phyloP scores from a whole-genome alignment of 2,329 filamentous ascomycete species.

The Ramichloridium luteum region DNA sequence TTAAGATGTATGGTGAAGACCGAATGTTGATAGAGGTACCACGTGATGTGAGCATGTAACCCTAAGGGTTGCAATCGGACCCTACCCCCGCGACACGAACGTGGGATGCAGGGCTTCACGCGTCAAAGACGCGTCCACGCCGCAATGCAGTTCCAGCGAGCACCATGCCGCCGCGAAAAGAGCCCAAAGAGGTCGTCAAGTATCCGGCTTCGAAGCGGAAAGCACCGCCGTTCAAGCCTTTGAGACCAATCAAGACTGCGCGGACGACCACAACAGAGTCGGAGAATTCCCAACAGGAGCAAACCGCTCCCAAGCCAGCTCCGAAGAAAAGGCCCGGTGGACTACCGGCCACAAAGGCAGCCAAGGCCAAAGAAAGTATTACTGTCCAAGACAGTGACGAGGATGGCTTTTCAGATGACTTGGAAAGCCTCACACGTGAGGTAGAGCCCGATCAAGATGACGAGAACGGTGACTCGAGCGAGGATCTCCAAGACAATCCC shows the following conservation, averaged over 20 bases:
- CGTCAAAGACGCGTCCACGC: too few relatives aligned
- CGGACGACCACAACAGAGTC: conserved; percentile 37
- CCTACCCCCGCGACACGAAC: too few relatives aligned
- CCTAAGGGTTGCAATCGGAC: too few relatives aligned
- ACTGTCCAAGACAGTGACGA: conserved; percentile 9
- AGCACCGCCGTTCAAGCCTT: conserved; percentile 23
- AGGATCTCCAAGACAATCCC: conserved; percentile 16
- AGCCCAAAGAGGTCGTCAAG: conserved; percentile 23
- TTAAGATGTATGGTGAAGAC: too few relatives aligned
- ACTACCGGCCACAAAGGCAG: conserved; percentile 2
- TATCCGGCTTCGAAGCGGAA: conserved; percentile 24
- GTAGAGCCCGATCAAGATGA: conserved; percentile 3
- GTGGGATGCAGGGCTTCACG: too few relatives aligned
- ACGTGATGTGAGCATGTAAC: too few relatives aligned
- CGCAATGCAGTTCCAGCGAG: too few relatives aligned
- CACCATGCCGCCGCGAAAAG: conserved; percentile 21
- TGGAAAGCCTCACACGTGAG: conserved; percentile 3
- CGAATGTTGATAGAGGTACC: too few relatives aligned
- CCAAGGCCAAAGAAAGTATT: conserved; percentile 1
- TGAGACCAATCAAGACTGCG: conserved; percentile 18
- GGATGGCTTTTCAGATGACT: conserved; percentile 11
- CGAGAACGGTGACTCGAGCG: conserved; percentile 6
- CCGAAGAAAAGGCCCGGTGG: too few relatives aligned
- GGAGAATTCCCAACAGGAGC: conserved; percentile 9
- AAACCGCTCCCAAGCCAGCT: conserved; percentile 3